Percentiles rank a stretch among this genome's conserved stretches.
Evolutionary conservation across 305 asterid species (phyloP).

Genomic region (Plantago coronopus): DNA sequence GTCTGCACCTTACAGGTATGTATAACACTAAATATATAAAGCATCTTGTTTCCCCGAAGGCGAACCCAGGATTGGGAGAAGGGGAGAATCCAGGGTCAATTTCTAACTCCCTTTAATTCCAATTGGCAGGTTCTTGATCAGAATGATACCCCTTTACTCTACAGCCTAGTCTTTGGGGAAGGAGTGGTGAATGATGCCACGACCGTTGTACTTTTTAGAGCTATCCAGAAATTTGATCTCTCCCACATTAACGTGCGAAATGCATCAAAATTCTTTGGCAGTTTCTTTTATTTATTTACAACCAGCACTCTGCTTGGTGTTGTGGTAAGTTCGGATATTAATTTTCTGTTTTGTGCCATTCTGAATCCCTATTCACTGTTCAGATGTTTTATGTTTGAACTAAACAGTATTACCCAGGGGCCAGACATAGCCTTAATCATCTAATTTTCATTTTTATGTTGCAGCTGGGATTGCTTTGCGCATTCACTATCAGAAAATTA

Average conservation of each 20-base stretch:
- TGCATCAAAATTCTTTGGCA: slow-evolving; percentile 44
- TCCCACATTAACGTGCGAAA: slow-evolving; percentile 33
- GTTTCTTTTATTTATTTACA: slow-evolving; percentile 44
- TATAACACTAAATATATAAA: neutral
- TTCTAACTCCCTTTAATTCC: slow-evolving; percentile 10
- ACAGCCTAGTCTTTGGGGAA: slow-evolving; percentile 36
- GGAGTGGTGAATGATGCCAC: slow-evolving; percentile 91
- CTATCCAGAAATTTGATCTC: slow-evolving; percentile 70
- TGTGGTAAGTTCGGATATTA: slow-evolving; percentile 35
- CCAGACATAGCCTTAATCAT: slow-evolving; percentile 3
- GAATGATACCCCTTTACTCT: slow-evolving; percentile 69
- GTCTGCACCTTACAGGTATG: slow-evolving; percentile 85
- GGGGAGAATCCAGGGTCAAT: neutral
- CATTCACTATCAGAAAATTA: slow-evolving; percentile 51
- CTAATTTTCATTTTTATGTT: slow-evolving; percentile 13
- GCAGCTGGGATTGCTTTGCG: slow-evolving; percentile 76
- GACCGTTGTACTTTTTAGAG: slow-evolving; percentile 73
- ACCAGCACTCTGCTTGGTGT: slow-evolving; percentile 73
- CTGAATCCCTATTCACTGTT: neutral
- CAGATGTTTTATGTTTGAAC: neutral
- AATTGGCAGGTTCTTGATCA: slow-evolving; percentile 67
- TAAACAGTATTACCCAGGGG: neutral
- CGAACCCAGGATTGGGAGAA: neutral
- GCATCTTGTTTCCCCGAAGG: slow-evolving; percentile 9
- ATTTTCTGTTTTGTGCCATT: neutral